Base-by-base conservation (phyloP, 2,329 filamentous ascomycete species). In the Colletotrichum filicis region DNA sequence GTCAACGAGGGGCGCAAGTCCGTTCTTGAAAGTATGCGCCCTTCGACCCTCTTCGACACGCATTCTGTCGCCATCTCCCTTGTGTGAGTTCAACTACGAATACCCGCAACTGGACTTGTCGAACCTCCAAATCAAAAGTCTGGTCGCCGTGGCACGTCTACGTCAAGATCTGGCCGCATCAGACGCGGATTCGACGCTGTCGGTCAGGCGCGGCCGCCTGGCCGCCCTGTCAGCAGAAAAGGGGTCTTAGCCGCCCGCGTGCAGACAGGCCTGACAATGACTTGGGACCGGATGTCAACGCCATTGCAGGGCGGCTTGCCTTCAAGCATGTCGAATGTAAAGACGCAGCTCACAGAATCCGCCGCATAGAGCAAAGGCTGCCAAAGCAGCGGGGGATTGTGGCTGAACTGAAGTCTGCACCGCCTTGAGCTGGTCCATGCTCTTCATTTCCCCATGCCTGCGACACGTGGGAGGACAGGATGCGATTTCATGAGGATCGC, bases 401-500 rank as follows among this genome's bases (percentile, higher is more conserved):
- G 37, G 64, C 64, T 64, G 59, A n/a, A 62, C 57, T 49, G 57
- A 62, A 55, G 56, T 46, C 60, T 70, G 71, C 67, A 66, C 66
- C 35, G 67, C 67, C 66, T 35, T 60, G 52, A 35, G 53, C 67
- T 73, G 67, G 71, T 35, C 67, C 55, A 71, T 73, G 71, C 67
- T 73, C 56, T 70, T 24, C 65, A 72, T 69, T 64, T 73, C 67
- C 71, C 67, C 71, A 73, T 73, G 60, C 67, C 35, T n/a, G 37
- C 55, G 57, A 73, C 71, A 73, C 71, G 71, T 73, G 71, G 70
- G 52, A 66, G 24, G 37, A 62, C 49, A 71, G 67, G 67, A 57
- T 66, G 55, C 71, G 60, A 66, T 65, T 71, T 71, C 67, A 73
- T 73, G 28, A 73, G 56, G 71, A 73, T 73, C 67, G 68, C 35